Evolutionary conservation across 208 protist species (phyloP), one percentile per base, ranked within the genome.

Genomic region (Trypanosomatidae sp.): DNA sequence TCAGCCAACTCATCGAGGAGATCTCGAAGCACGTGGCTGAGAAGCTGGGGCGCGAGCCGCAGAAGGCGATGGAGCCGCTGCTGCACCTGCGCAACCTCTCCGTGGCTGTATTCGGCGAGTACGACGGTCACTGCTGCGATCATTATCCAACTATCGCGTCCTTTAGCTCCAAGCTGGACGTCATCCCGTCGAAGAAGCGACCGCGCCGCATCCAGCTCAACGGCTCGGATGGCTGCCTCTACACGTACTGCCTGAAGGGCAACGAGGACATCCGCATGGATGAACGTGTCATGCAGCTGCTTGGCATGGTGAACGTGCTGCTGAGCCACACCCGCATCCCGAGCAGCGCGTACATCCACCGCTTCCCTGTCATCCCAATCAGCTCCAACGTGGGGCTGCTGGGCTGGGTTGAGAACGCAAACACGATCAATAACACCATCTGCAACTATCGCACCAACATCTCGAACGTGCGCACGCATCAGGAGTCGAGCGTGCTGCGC

Each of bases 211-310:
- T 99, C 22, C 98, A 94, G 58, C 92, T 99, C 12, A 92, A 93
- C 73, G 99, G 98, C 25, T 97, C 87, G 9, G 98, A 99, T 82
- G 99, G 98, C 39, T 84, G 87, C 5, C 86, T 97, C 30, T 99
- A 99, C 89, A 83, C 87, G 25, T 99, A 99, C 91, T 95, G 99
- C 58, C 88, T 99, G 9, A 99, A 99, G 81, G 99, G 98, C 30
- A 98, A 99, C 79, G 98, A 99, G 84, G 98, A 99, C 81, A 94
- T 99, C 59, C 91, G 99, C 41, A 98, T 99, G 97, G 99, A 99
- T 83, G 99, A 99, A 91, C 94, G 99, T 30, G 99, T 99, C 36
- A 99, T 99, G 99, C 99, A 99, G 91, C 91, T 99, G 43, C 99
- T 99, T 80, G 98, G 98, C 17, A 96, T 99, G 67, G 98, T 99